A percentile compares a stretch with the other conserved stretches of the same genome.
Evolutionary conservation across 306 rosid genomes (phyloP).

Genomic region (Dalbergia cochinchinensis): DNA sequence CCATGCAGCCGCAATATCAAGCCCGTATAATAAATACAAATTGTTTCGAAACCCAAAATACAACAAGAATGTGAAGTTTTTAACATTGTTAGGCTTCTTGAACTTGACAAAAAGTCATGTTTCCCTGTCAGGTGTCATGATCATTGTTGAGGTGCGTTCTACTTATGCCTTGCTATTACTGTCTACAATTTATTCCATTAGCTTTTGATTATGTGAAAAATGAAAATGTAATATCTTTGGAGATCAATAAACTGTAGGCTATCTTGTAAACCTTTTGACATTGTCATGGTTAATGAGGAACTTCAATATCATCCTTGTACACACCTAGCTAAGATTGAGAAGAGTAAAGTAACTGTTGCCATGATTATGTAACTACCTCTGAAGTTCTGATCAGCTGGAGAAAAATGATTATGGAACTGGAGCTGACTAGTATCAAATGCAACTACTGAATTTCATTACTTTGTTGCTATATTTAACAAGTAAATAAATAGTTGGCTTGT

Average conservation of each 20-base stretch:
- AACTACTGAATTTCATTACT: not conserved
- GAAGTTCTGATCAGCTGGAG: not conserved
- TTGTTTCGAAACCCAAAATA: constrained; percentile 61
- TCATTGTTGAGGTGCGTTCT: constrained; percentile 72
- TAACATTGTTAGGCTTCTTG: constrained; percentile 72
- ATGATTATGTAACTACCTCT: constrained; percentile 15
- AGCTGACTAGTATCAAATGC: not conserved
- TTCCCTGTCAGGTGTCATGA: constrained; percentile 72
- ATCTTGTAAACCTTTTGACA: not conserved
- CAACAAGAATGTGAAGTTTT: constrained; percentile 48
- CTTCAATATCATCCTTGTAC: constrained; percentile 2
- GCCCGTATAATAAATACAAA: constrained; percentile 35
- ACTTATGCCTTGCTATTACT: constrained; percentile 27
- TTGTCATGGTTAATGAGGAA: not conserved
- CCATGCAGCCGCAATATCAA: constrained; percentile 69
- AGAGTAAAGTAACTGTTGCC: constrained; percentile 10
- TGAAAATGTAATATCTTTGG: not conserved
- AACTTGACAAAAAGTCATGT: constrained; percentile 62
- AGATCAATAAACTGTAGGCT: not conserved
- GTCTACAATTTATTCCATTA: constrained; percentile 6
- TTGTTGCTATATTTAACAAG: too few relatives aligned
- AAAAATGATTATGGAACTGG: not conserved
- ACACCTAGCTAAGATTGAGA: constrained; percentile 7
- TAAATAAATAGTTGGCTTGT: too few relatives aligned
- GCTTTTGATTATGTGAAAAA: constrained; percentile 4